Evolutionary conservation across 495 filamentous ascomycete species (phyloP).

Genomic region (Annulohypoxylon stygium): DNA sequence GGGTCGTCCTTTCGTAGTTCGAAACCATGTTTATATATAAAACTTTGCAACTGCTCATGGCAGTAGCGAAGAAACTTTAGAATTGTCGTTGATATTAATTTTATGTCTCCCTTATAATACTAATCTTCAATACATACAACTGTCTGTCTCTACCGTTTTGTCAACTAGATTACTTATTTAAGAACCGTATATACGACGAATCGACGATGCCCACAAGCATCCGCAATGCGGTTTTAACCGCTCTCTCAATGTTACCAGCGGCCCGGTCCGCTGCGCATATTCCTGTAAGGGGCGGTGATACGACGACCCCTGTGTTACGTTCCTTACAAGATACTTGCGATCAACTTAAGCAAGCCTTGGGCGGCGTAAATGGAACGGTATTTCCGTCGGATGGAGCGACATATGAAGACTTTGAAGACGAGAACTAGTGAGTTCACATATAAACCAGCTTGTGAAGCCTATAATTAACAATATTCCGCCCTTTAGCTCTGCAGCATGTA

Average conservation of each 20-base stretch:
- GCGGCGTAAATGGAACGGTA: conserved; percentile 24
- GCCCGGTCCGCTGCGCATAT: conserved; percentile 21
- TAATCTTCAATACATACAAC: conserved; percentile 2
- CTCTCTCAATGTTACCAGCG: conserved; percentile 28
- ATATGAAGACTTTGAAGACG: conserved; percentile 32
- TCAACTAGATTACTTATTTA: not conserved
- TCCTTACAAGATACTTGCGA: conserved; percentile 26
- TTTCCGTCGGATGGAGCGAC: conserved; percentile 26
- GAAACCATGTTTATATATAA: conserved; percentile 27
- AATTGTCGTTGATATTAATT: not conserved
- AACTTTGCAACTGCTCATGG: conserved; percentile 6
- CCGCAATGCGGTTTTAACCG: conserved; percentile 30
- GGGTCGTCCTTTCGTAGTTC: conserved; percentile 7
- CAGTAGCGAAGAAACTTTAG: conserved; percentile 1
- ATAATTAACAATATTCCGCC: conserved; percentile 20
- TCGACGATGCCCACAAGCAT: conserved; percentile 31
- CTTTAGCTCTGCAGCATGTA: conserved; percentile 37
- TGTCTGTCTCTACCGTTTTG: not conserved
- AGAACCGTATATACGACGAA: not conserved
- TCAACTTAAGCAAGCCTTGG: conserved; percentile 17
- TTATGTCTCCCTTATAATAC: conserved; percentile 16
- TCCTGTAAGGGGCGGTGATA: conserved; percentile 15
- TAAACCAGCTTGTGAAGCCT: not conserved
- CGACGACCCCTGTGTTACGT: conserved; percentile 10
- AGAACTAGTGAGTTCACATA: conserved; percentile 37